Evolutionary conservation across 768 basidiomycete species (phyloP).

Genomic region (Paxillus rubicundulus): DNA sequence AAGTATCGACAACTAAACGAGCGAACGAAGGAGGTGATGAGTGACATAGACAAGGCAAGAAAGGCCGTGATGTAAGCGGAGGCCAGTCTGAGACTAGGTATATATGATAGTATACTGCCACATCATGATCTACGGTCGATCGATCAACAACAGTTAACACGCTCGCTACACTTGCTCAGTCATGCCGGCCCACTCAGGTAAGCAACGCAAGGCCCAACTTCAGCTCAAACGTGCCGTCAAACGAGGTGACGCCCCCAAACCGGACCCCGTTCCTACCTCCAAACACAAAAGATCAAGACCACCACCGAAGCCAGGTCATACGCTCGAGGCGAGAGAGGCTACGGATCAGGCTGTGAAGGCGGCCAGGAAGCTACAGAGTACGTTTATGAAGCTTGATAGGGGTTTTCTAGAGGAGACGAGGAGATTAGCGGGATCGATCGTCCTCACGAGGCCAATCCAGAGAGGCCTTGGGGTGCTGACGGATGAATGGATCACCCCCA

Average conservation of each 20-base stretch:
- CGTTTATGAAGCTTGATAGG: slow-evolving; percentile 62
- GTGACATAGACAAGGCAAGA: too few relatives aligned
- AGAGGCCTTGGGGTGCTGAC: slow-evolving; percentile 37
- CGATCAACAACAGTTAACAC: too few relatives aligned
- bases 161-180: not conserved
- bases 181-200: slow-evolving; percentile 45
- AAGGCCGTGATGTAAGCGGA: too few relatives aligned
- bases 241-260: slow-evolving; percentile 59
- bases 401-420: slow-evolving; percentile 61
- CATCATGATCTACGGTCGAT: too few relatives aligned
- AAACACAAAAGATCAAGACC: slow-evolving; percentile 9
- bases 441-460: slow-evolving; percentile 58
- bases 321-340: slow-evolving; percentile 3
- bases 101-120: too few relatives aligned
- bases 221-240: slow-evolving; percentile 83
- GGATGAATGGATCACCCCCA: slow-evolving; percentile 7
- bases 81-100: too few relatives aligned
- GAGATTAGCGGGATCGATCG: slow-evolving; percentile 48
- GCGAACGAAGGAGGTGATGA: too few relatives aligned
- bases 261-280: slow-evolving; percentile 27
- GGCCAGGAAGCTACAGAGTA: slow-evolving; percentile 60
- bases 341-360: slow-evolving; percentile 37
- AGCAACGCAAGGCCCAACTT: slow-evolving; percentile 67
- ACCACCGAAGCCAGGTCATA: slow-evolving; percentile 5
- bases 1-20: too few relatives aligned